Conservation (phyloP, 805 yeast genomes). For the Suhomyces prunicola region DNA sequence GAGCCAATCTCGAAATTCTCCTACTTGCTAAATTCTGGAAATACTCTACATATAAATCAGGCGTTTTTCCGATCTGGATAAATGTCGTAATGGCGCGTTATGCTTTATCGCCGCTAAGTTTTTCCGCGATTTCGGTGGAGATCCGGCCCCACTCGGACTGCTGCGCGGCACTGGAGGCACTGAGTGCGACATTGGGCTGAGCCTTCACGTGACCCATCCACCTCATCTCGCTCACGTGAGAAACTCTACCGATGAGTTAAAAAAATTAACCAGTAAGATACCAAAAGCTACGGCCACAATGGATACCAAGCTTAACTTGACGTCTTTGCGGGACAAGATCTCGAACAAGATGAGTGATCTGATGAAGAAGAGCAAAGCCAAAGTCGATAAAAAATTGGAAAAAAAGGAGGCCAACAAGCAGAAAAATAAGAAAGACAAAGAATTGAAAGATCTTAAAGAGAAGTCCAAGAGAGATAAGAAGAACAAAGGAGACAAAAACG, state of each 20-base stretch:
- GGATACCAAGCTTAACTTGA: constrained; percentile 47
- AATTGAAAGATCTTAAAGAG: constrained; percentile 3
- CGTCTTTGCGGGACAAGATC: constrained; percentile 65
- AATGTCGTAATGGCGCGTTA: neutral
- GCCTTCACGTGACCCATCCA: neutral
- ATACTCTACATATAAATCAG: neutral
- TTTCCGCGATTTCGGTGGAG: neutral
- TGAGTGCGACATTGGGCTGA: neutral
- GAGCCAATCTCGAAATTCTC: neutral
- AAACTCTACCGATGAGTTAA: constrained; percentile 2
- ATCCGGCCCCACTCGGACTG: neutral
- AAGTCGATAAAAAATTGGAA: constrained; percentile 6
- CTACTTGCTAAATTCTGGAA: neutral
- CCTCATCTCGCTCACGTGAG: neutral
- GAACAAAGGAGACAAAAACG: neutral
- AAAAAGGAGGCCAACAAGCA: constrained; percentile 8
- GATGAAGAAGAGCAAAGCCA: constrained; percentile 7
- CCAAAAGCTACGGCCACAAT: constrained; percentile 18
- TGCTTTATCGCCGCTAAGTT: neutral
- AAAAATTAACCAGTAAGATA: neutral
- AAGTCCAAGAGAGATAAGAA: constrained; percentile 1
- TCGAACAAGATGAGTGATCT: constrained; percentile 12
- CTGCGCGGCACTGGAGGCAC: neutral
- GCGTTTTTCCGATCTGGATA: neutral
- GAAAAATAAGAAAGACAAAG: neutral